Percentiles rank a stretch among this genome's conserved stretches.
phyloP scores from a whole-genome alignment of 257 asterid species.

The Solanum ahanhuiri region DNA sequence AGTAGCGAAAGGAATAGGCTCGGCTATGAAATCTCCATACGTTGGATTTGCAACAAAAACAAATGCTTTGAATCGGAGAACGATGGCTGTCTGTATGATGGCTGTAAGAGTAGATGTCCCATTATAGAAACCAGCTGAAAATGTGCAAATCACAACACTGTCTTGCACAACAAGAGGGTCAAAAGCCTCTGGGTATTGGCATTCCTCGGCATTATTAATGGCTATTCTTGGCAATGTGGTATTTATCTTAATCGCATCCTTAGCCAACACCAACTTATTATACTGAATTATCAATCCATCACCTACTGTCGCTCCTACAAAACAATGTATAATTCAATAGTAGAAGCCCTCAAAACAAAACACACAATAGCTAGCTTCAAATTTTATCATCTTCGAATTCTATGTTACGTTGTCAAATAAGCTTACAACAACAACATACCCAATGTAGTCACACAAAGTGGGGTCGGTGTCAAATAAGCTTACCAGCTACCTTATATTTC shows the following conservation, averaged over 20 bases:
- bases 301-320: conserved; percentile 60
- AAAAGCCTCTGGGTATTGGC: conserved; percentile 72
- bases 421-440: background rate
- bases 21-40: conserved; percentile 81
- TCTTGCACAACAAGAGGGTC: conserved; percentile 43
- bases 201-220: conserved; percentile 50
- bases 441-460: background rate
- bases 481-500: background rate
- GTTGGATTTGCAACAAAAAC: conserved; percentile 63
- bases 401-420: background rate
- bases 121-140: conserved; percentile 67
- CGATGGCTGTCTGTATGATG: conserved; percentile 48
- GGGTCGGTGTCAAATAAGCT: background rate
- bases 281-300: conserved; percentile 37
- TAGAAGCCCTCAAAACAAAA: background rate
- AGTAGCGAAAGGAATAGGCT: conserved; percentile 70
- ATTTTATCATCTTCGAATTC: background rate
- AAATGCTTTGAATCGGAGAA: conserved; percentile 62
- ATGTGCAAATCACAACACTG: conserved; percentile 75
- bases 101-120: conserved; percentile 53
- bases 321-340: background rate
- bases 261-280: conserved; percentile 59
- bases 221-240: conserved; percentile 45
- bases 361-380: background rate
- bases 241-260: conserved; percentile 44